phyloP scores from a whole-genome alignment of 2,329 filamentous ascomycete genomes.

The Cladosporium velox region DNA sequence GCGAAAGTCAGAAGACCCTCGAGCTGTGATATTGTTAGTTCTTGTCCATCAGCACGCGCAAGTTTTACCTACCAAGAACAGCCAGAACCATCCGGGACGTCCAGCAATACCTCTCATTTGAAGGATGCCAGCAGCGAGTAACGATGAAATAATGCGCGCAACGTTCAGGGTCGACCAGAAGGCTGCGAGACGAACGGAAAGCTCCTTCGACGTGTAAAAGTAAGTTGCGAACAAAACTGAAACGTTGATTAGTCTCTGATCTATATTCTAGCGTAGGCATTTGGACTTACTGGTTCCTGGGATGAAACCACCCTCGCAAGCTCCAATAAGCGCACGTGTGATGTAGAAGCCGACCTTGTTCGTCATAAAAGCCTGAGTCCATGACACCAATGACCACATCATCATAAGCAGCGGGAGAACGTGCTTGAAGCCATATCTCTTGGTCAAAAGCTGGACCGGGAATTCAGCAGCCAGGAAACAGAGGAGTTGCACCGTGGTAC shows the following conservation, averaged over 20 bases:
- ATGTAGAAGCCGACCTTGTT: constrained; percentile 42
- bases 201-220: constrained; percentile 71
- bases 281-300: constrained; percentile 56
- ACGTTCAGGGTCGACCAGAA: constrained; percentile 59
- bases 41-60: no score
- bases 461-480: constrained; percentile 67
- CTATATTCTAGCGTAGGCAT: constrained; percentile 33
- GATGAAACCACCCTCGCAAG: constrained; percentile 51
- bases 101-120: constrained; percentile 50
- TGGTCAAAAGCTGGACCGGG: constrained; percentile 44
- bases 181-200: constrained; percentile 66
- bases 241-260: constrained; percentile 35
- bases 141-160: constrained; percentile 32
- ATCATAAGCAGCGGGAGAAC: constrained; percentile 48
- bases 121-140: constrained; percentile 37
- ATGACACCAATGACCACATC: constrained; percentile 48
- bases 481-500: constrained; percentile 65
- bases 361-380: constrained; percentile 26
- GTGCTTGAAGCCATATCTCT: constrained; percentile 48
- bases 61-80: constrained; percentile 51
- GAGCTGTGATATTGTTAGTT: constrained; percentile 32
- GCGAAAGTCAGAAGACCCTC: constrained; percentile 57
- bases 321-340: constrained; percentile 44
- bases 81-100: constrained; percentile 56
- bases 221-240: constrained; percentile 67